Conservation (phyloP, 495 filamentous ascomycete species). For the Corynascus novoguineensis region DNA sequence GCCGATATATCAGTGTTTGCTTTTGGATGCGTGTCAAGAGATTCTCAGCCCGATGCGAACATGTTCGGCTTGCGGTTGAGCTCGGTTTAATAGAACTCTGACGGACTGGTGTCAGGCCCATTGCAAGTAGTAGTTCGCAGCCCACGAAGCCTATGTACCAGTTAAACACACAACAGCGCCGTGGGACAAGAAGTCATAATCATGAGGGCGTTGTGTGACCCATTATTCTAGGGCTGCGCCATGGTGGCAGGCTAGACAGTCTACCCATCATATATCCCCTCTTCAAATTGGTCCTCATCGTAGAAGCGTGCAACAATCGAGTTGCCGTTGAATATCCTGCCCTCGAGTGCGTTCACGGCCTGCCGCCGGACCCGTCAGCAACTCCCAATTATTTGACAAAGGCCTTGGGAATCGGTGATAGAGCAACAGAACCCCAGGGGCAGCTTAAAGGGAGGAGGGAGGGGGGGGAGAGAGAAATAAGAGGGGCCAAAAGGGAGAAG, state of each 20-base stretch:
- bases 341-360: slow-evolving; percentile 84
- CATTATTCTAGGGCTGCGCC: no score
- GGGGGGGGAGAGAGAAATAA: neutral
- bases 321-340: slow-evolving; percentile 81
- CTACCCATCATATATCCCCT: slow-evolving; percentile 52
- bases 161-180: no score
- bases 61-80: no score
- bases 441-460: neutral
- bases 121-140: no score
- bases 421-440: neutral
- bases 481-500: neutral
- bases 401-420: neutral
- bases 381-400: neutral
- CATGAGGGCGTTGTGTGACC: no score
- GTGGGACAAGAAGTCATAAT: no score
- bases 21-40: no score
- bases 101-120: no score
- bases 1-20: neutral
- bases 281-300: slow-evolving; percentile 73
- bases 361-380: no score
- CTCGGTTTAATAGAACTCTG: no score
- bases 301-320: slow-evolving; percentile 72
- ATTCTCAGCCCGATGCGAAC: no score
- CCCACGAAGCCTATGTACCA: no score
- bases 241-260: neutral